A percentile compares a stretch with the other conserved stretches of the same genome.
phyloP scores from a whole-genome alignment of 2,329 filamentous ascomycete genomes.

The Pseudofabraea citricarpa region DNA sequence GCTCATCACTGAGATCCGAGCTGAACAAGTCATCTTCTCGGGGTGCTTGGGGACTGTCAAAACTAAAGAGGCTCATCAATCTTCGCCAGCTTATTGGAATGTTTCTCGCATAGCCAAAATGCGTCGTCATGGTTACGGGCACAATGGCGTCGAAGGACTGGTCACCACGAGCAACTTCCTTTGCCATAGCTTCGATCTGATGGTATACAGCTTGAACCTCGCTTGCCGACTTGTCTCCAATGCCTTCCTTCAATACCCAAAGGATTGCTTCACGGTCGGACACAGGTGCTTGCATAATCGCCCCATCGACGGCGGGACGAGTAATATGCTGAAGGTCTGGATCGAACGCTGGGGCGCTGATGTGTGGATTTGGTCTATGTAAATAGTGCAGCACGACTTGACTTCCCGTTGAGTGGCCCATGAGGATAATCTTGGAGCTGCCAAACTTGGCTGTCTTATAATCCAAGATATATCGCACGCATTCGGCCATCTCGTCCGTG shows the following conservation, averaged over 20 bases:
- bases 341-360: conserved; percentile 18
- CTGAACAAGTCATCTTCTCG: conserved; percentile 63
- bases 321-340: conserved; percentile 26
- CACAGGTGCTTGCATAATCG: conserved; percentile 59
- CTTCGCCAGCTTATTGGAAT: conserved; percentile 25
- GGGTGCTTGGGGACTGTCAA: conserved; percentile 40
- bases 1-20: conserved; percentile 48
- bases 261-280: conserved; percentile 52
- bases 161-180: conserved; percentile 18
- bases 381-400: conserved; percentile 64
- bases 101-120: conserved; percentile 25
- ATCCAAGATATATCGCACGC: conserved; percentile 25
- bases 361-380: conserved; percentile 34
- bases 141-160: conserved; percentile 26
- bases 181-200: conserved; percentile 32
- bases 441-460: conserved; percentile 29
- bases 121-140: conserved; percentile 27
- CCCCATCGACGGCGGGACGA: conserved; percentile 47
- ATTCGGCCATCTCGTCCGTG: conserved; percentile 31
- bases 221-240: conserved; percentile 24
- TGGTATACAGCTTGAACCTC: conserved; percentile 10
- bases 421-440: conserved; percentile 52
- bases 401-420: conserved; percentile 65
- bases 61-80: conserved; percentile 42
- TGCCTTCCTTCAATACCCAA: conserved; percentile 29